These are phyloP conservation scores for Trapa incisa DNA, from an alignment of 345 rosid genomes.

Conservation along the genomic window DNA sequence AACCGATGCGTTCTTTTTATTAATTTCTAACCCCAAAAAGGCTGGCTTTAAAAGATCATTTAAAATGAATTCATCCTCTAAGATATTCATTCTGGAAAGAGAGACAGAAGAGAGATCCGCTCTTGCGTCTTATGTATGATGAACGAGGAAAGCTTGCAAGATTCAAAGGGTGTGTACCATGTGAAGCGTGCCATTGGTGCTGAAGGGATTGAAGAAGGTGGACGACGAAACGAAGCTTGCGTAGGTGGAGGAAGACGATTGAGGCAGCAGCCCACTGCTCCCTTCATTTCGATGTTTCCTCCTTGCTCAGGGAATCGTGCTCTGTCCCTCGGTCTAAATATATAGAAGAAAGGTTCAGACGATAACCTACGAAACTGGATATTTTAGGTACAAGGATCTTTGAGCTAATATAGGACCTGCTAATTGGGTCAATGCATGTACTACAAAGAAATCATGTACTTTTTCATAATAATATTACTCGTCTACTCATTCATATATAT, in stretches of 20 bases:
- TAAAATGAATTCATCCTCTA: no score
- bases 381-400: no score
- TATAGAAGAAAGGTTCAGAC: neutral
- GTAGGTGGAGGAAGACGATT: slow-evolving; percentile 25
- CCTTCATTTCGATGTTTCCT: slow-evolving; percentile 20
- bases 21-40: no score
- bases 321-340: neutral
- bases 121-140: neutral
- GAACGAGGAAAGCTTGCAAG: neutral
- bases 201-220: neutral
- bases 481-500: no score
- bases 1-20: neutral
- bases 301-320: neutral
- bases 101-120: neutral
- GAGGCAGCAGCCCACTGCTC: slow-evolving; percentile 29
- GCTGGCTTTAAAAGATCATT: no score
- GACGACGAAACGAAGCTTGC: slow-evolving; percentile 1
- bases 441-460: no score
- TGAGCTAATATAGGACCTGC: no score
- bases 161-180: slow-evolving; percentile 6
- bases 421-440: no score
- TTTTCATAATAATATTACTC: no score
- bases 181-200: slow-evolving; percentile 4
- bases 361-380: no score
- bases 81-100: neutral